Evolutionary conservation across 164 flowering plant species (phyloP).

Genomic region (Santalum album): DNA sequence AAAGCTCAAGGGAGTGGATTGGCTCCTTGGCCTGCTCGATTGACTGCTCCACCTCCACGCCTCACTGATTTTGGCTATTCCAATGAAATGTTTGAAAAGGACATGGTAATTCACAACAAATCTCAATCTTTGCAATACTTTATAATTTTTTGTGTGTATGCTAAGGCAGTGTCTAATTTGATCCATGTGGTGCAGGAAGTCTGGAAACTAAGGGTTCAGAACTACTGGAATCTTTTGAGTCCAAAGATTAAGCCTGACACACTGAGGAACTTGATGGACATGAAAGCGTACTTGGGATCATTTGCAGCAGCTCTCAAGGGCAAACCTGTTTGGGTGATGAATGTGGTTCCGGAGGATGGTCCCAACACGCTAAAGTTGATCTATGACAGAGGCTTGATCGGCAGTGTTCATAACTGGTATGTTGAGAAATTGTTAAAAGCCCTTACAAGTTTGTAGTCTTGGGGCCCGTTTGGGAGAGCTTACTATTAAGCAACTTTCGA

Average conservation of each 20-base stretch:
- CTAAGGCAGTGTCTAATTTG: constrained; percentile 2
- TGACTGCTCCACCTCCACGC: constrained; percentile 35
- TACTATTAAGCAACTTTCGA: too few relatives aligned
- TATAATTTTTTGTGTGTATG: too few relatives aligned
- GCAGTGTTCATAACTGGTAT: constrained; percentile 34
- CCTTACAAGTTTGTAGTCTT: too few relatives aligned
- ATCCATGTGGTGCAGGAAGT: constrained; percentile 20
- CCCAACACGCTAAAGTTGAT: constrained; percentile 37
- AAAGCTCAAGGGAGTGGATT: constrained; percentile 33
- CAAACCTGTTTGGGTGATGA: constrained; percentile 45
- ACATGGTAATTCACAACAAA: constrained; percentile 22
- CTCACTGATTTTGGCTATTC: constrained; percentile 45
- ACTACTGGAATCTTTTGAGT: constrained; percentile 33
- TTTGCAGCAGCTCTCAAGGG: constrained; percentile 36
- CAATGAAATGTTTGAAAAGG: constrained; percentile 29
- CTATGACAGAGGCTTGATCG: constrained; percentile 42
- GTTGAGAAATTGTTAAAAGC: background rate
- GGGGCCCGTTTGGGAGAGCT: too few relatives aligned
- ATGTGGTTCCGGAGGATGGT: constrained; percentile 40
- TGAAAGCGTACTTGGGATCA: constrained; percentile 43
- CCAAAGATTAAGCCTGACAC: constrained; percentile 29
- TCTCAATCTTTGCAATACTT: background rate
- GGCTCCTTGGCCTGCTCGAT: constrained; percentile 41
- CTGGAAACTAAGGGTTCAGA: constrained; percentile 31
- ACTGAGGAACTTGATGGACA: constrained; percentile 38